These are phyloP conservation scores for Gamarada debralockiae DNA, from an alignment of 495 filamentous ascomycete genomes.

Conservation along the genomic window DNA sequence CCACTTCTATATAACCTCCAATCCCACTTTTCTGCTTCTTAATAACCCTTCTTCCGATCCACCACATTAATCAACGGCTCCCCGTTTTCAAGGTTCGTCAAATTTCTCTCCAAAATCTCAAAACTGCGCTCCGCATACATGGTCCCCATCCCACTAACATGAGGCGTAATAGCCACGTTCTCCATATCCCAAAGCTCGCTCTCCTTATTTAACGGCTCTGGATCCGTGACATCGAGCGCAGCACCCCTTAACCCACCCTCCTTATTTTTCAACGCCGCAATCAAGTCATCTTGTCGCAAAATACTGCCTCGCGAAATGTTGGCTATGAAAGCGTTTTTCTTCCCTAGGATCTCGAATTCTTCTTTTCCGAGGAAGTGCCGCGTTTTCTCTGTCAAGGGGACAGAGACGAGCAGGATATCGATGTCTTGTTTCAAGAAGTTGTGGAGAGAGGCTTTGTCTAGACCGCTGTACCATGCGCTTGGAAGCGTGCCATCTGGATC, in stretches of 20 bases:
- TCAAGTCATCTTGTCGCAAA: conserved; percentile 64
- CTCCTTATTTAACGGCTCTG: conserved; percentile 71
- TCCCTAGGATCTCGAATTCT: conserved; percentile 63
- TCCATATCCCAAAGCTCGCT: conserved; percentile 68
- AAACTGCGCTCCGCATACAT: conserved; percentile 58
- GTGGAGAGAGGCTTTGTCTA: conserved; percentile 53
- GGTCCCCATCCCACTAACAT: conserved; percentile 61
- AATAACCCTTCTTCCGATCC: conserved; percentile 60
- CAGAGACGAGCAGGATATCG: conserved; percentile 69
- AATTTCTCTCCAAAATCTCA: conserved; percentile 58
- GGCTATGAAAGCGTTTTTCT: conserved; percentile 56
- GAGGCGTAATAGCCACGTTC: conserved; percentile 76
- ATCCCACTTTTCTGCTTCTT: too few species aligned
- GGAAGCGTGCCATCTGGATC: conserved; percentile 73
- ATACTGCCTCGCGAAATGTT: conserved; percentile 76
- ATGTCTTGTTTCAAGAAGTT: conserved; percentile 66
- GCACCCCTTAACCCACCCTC: conserved; percentile 60
- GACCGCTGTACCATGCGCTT: conserved; percentile 67
- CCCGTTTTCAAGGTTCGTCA: conserved; percentile 54
- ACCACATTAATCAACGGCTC: conserved; percentile 65
- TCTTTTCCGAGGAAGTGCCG: conserved; percentile 54
- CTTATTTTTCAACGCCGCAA: conserved; percentile 51
- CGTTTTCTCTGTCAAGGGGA: conserved; percentile 70
- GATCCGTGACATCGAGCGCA: conserved; percentile 83
- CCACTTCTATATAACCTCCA: too few species aligned